Evolutionary conservation across 2,329 filamentous ascomycete species (phyloP).

Genomic region (Davidsoniella neocaledoniae): DNA sequence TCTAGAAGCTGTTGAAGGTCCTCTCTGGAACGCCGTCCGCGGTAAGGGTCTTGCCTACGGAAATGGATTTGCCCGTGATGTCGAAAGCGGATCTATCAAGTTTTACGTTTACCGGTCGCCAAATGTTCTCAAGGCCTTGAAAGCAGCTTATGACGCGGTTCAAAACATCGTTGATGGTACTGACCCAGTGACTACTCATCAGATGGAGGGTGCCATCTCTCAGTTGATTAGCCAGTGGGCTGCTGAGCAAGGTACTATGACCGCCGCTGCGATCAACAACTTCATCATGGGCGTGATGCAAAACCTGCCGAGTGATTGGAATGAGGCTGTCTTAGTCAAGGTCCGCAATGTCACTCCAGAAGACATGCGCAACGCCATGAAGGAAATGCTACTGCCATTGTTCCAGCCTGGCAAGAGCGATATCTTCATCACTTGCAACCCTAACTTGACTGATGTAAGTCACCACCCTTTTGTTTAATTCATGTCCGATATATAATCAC

Average conservation of each 20-base stretch:
- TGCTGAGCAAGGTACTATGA: slow-evolving; percentile 76
- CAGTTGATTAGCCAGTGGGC: slow-evolving; percentile 75
- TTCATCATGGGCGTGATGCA: slow-evolving; percentile 71
- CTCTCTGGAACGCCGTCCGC: slow-evolving; percentile 83
- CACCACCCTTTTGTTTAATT: not conserved
- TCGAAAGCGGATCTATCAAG: slow-evolving; percentile 64
- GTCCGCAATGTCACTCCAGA: slow-evolving; percentile 61
- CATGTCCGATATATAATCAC: not conserved
- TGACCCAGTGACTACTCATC: slow-evolving; percentile 56
- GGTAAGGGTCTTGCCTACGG: slow-evolving; percentile 91
- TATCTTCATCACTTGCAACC: slow-evolving; percentile 74
- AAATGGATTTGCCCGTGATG: slow-evolving; percentile 57
- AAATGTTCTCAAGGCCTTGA: slow-evolving; percentile 73
- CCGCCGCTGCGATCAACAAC: slow-evolving; percentile 63
- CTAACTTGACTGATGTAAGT: slow-evolving; percentile 68
- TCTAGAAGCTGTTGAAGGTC: slow-evolving; percentile 83
- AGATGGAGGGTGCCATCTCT: slow-evolving; percentile 80
- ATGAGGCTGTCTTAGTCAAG: slow-evolving; percentile 55
- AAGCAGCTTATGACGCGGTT: slow-evolving; percentile 58
- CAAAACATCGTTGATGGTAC: slow-evolving; percentile 56
- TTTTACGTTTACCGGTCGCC: slow-evolving; percentile 85
- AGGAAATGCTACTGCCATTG: slow-evolving; percentile 57
- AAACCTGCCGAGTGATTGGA: slow-evolving; percentile 60
- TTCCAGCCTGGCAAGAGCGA: slow-evolving; percentile 72
- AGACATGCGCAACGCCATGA: slow-evolving; percentile 60